Percentiles rank a stretch among this genome's conserved stretches.
These are phyloP conservation scores for Umbelopsis sp. DNA, from an alignment of 192 early-diverging fungal genomes.

Conservation along the genomic window DNA sequence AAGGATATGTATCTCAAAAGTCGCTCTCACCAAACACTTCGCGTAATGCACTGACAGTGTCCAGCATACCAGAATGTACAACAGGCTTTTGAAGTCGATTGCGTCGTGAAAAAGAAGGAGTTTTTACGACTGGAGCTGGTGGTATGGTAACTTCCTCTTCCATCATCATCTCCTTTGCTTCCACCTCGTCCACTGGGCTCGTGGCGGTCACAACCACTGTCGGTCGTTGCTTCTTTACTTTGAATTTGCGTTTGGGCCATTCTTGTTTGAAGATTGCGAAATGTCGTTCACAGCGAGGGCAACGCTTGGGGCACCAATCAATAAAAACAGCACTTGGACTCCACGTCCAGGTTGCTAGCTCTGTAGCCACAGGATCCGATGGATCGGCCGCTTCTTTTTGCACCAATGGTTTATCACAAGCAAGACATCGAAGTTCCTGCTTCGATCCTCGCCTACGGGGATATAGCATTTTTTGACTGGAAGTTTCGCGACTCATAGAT, in stretches of 20 bases:
- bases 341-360: constrained; percentile 37
- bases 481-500: constrained; percentile 2
- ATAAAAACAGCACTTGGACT: constrained; percentile 30
- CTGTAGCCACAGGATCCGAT: constrained; percentile 17
- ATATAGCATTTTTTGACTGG: constrained; percentile 1
- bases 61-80: constrained; percentile 18
- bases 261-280: constrained; percentile 23
- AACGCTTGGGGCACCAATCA: constrained; percentile 27
- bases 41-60: constrained; percentile 14
- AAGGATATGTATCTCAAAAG: background rate
- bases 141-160: background rate
- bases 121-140: background rate
- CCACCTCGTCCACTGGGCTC: background rate
- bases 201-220: background rate
- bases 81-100: constrained; percentile 11
- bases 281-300: constrained; percentile 39
- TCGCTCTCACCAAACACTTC: constrained; percentile 5
- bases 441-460: constrained; percentile 17
- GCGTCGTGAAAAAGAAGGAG: background rate
- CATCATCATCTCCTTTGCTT: background rate
- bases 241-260: constrained; percentile 34
- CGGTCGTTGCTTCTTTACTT: background rate
- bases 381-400: constrained; percentile 21
- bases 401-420: constrained; percentile 25
- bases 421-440: constrained; percentile 28